Base-by-base conservation (phyloP, 2,329 filamentous ascomycete genomes). In the Ophiostoma piceae region DNA sequence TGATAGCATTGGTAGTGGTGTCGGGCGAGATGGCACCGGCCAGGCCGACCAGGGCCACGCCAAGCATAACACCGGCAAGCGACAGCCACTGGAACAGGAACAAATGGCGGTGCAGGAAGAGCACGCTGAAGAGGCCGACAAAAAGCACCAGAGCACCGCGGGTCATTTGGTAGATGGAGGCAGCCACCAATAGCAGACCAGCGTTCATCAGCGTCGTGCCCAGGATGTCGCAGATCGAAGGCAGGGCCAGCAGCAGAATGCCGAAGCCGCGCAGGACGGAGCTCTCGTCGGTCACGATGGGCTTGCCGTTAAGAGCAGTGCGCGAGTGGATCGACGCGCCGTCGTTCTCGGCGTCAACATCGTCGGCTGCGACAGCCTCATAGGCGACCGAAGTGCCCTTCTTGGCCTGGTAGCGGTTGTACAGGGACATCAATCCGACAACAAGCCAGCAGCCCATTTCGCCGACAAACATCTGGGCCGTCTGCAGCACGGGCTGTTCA, bases 121-220 rank as follows among this genome's bases (percentile, higher is more conserved):
- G 76, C 37, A 99, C 94, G 76, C 93, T 97, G 81, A 99, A 97
- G 0, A 98, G 82, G 0, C 95, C 95, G 26, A 99, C 95, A 75
- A 99, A 99, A 7, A 99, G 84, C 2, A 99, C 94, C 60, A 99
- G 84, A 0, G 95, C 95, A 9, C 95, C 95, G 71, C 95, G 85
- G 1, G 94, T 98, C 95, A 99, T 99, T 81, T 99, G 95, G 80
- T 97, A 99, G 76, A 99, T 97, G 72, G 92, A 96, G 1, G 95
- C 92, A 14, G 92, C 95, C 32, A 98, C 94, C 77, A 98, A 94
- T 67, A 98, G 84, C 74, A 99, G 84, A 3, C 95, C 95, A 4
- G 92, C 91, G 77, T 99, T 99, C 94, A 99, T 98, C 69, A 98
- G 85, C 3, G 95, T 99, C 4, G 95, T 99, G 66, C 92, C 95